phyloP scores from a whole-genome alignment of 2,329 filamentous ascomycete species.

The Venturia aucupariae region DNA sequence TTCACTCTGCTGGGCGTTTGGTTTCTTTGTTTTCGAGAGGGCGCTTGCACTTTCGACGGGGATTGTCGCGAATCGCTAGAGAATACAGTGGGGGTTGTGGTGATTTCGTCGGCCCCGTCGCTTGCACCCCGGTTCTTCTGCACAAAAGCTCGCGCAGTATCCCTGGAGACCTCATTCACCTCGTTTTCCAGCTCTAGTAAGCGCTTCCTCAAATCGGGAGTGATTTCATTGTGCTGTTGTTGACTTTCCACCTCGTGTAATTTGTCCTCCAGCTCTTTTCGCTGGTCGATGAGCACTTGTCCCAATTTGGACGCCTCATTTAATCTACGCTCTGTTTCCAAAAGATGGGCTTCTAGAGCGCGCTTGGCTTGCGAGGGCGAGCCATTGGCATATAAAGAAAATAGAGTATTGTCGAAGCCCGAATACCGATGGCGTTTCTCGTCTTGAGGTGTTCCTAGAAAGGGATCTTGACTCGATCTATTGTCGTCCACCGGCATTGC shows the following conservation, averaged over 20 bases:
- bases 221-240: constrained; percentile 55
- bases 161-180: constrained; percentile 85
- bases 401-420: constrained; percentile 8
- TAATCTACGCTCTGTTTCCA: constrained; percentile 83
- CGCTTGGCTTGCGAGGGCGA: constrained; percentile 77
- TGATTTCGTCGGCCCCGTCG: constrained; percentile 22
- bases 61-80: constrained; percentile 77
- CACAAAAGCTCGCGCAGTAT: constrained; percentile 80
- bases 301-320: constrained; percentile 87
- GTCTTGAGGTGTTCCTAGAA: neutral
- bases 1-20: constrained; percentile 82
- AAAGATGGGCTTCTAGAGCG: constrained; percentile 81
- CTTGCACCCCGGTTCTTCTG: constrained; percentile 71
- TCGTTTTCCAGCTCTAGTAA: constrained; percentile 84
- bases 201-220: constrained; percentile 71
- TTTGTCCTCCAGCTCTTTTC: constrained; percentile 70
- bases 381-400: constrained; percentile 59
- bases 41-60: constrained; percentile 79
- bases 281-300: constrained; percentile 77
- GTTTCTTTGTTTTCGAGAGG: constrained; percentile 80
- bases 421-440: constrained; percentile 6
- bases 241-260: constrained; percentile 77
- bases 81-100: constrained; percentile 43
- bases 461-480: constrained; percentile 30
- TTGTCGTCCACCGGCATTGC: constrained; percentile 31